Evolutionary conservation across 2,329 filamentous ascomycete genomes (phyloP), one percentile per base, ranked within the genome.

Genomic region (Pseudocercospora fijiensis): DNA sequence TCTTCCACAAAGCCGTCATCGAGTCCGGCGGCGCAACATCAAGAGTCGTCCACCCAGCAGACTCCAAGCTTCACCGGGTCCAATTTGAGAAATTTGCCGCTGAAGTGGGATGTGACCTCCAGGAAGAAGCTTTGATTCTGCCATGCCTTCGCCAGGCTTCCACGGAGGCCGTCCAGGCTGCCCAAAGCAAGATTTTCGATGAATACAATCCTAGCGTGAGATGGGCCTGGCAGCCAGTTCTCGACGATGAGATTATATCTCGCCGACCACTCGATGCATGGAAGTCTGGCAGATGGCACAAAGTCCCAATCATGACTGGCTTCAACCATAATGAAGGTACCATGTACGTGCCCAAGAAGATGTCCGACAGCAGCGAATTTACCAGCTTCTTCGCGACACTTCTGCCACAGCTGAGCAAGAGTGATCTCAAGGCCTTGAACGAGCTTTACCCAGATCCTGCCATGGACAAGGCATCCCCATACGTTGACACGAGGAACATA

Each of bases 311-410:
- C 56, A 77, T 92, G 56, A 90, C 88, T 0, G 89, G 89, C 7
- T 91, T 87, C 78, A 88, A 87, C 75, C 84, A 85, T 43, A 87
- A 91, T 70, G 89, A 92, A 74, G 89, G 88, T 3, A 56, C 27
- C 27, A 56, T 56, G 53, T 91, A 91, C 71, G 84, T 90, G 0
- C 83, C 87, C 0, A 74, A 78, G 13, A 69, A 74, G 6, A 79
- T 83, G 59, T 76, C 79, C 13, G 79, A 78, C 2, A 77, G 82
- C 10, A 76, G 74, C 0, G 81, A 87, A 10, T 88, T 90, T 72
- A 79, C 79, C 2, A 64, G 74, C 2, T 90, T 91, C 75, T 90
- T 90, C 79, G 73, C 76, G 0, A 78, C 76, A 0, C 81, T 92
- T 9, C 81, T 91, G 11, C 88, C 88, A 0, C 78, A 79, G 2